phyloP scores from a whole-genome alignment of 2,329 filamentous ascomycete species.

The Albophoma yamanashiensis region DNA sequence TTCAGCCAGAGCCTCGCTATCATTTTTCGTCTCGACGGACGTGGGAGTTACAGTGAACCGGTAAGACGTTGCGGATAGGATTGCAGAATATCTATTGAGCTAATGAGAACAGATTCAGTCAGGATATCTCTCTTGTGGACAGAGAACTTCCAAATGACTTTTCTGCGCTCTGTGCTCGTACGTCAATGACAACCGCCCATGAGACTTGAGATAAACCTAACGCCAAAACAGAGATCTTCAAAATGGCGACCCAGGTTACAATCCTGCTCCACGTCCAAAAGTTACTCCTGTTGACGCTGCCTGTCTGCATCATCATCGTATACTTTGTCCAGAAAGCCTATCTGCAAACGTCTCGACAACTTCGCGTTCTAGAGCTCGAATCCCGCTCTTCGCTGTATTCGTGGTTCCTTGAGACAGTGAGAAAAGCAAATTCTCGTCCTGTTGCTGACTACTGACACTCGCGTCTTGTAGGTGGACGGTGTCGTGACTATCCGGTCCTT shows the following conservation, averaged over 20 bases:
- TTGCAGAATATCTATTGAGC: background rate
- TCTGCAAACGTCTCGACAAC: background rate
- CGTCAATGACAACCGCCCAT: background rate
- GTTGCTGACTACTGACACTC: background rate
- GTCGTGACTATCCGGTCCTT: background rate
- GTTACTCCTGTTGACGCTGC: background rate
- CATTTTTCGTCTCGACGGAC: background rate
- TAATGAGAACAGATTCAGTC: constrained; percentile 24
- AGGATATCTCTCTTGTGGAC: constrained; percentile 28
- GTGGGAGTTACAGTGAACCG: constrained; percentile 1
- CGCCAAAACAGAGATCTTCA: background rate
- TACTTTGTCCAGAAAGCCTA: background rate
- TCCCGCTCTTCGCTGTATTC: background rate
- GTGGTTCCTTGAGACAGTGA: background rate
- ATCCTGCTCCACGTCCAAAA: background rate
- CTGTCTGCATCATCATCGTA: background rate
- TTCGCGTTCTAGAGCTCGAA: background rate
- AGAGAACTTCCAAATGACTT: constrained; percentile 21
- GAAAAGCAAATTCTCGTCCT: background rate
- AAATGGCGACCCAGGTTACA: background rate
- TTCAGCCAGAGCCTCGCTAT: background rate
- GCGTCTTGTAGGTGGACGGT: background rate
- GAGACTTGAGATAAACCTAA: background rate
- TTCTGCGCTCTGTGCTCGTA: constrained; percentile 15
- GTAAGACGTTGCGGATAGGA: background rate